Evolutionary conservation across 1,284 basidiomycete species (phyloP).

Genomic region (Hemileia vastatrix): DNA sequence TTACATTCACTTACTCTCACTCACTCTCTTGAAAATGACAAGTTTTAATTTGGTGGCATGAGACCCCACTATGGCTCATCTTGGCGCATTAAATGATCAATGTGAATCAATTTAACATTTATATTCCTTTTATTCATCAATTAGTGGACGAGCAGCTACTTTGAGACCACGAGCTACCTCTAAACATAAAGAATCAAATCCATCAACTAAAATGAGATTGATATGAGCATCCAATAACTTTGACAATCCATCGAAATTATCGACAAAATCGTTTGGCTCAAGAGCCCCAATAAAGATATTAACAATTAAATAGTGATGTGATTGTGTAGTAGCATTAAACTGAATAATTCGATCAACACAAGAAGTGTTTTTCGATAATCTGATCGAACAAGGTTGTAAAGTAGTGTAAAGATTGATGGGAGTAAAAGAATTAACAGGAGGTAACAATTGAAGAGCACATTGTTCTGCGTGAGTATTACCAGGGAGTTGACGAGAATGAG

Average conservation of each 20-base stretch:
- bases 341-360: constrained; percentile 77
- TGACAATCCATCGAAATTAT: constrained; percentile 72
- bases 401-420: constrained; percentile 78
- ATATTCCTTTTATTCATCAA: too few relatives aligned
- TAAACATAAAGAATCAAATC: constrained; percentile 61
- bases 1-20: too few relatives aligned
- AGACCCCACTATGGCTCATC: too few relatives aligned
- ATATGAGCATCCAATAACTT: constrained; percentile 66
- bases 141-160: too few relatives aligned
- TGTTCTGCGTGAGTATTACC: constrained; percentile 98
- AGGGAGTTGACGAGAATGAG: constrained; percentile 76
- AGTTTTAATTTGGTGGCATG: too few relatives aligned
- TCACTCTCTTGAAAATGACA: too few relatives aligned
- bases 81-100: too few relatives aligned
- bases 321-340: constrained; percentile 31
- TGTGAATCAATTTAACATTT: too few relatives aligned
- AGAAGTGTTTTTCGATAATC: constrained; percentile 74
- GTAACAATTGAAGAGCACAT: constrained; percentile 68
- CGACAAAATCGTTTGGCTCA: constrained; percentile 91
- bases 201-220: constrained; percentile 62
- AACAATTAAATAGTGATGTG: constrained; percentile 47
- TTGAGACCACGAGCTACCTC: constrained; percentile 53
- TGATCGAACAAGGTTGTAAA: constrained; percentile 87
- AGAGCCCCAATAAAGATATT: constrained; percentile 79
- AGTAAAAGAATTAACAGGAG: constrained; percentile 43